Evolutionary conservation across 2,329 filamentous ascomycete genomes (phyloP).

Genomic region (Aspergillus sp.): DNA sequence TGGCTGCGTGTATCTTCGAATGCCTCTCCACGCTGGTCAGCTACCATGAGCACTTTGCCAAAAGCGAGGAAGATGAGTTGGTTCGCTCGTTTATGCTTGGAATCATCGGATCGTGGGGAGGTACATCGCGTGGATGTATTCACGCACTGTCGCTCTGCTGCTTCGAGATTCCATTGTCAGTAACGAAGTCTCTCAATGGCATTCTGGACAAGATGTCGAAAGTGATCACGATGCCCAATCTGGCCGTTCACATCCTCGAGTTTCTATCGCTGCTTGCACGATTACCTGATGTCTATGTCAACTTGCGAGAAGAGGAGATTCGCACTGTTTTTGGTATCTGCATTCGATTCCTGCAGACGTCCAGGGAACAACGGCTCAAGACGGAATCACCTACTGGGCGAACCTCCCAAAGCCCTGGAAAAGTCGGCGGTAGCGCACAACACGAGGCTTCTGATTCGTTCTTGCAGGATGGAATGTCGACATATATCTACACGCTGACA

Average conservation of each 20-base stretch:
- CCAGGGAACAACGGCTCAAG: slow-evolving; percentile 52
- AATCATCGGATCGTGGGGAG: slow-evolving; percentile 67
- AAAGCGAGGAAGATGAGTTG: slow-evolving; percentile 80
- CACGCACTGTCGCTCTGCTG: slow-evolving; percentile 92
- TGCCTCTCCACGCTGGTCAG: slow-evolving; percentile 79
- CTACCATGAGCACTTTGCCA: slow-evolving; percentile 78
- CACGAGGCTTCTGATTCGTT: slow-evolving; percentile 27
- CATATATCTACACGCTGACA: slow-evolving; percentile 87
- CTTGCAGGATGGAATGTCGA: slow-evolving; percentile 66
- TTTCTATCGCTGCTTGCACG: slow-evolving; percentile 86
- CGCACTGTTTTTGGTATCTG: slow-evolving; percentile 92
- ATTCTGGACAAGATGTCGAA: slow-evolving; percentile 91
- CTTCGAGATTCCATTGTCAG: slow-evolving; percentile 81
- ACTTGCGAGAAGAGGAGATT: slow-evolving; percentile 86
- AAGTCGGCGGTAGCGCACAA: slow-evolving; percentile 11
- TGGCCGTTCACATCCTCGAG: slow-evolving; percentile 90
- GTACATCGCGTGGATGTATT: slow-evolving; percentile 85
- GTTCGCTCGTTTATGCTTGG: slow-evolving; percentile 80
- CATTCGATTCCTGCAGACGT: slow-evolving; percentile 85
- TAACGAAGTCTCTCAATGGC: slow-evolving; percentile 73
- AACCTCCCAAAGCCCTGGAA: slow-evolving; percentile 27
- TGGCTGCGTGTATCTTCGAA: slow-evolving; percentile 82
- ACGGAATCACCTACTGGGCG: slow-evolving; percentile 26
- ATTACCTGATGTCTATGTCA: slow-evolving; percentile 73
- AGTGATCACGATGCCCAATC: slow-evolving; percentile 86